A percentile compares a stretch with the other conserved stretches of the same genome.
phyloP scores from a whole-genome alignment of 805 yeast genomes.

The Metschnikowia kofuensis region DNA sequence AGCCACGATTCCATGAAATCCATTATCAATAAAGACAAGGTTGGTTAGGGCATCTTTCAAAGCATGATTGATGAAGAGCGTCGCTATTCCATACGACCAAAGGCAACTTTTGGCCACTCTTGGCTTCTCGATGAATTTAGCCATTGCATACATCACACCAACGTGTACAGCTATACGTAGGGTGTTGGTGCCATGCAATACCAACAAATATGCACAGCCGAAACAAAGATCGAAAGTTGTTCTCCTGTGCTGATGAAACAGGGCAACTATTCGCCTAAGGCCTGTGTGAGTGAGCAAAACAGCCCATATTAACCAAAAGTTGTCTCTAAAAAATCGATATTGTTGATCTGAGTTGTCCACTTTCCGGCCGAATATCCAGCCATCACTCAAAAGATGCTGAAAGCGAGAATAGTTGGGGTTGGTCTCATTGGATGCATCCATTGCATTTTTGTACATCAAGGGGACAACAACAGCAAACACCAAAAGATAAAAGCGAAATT shows the following conservation, averaged over 20 bases:
- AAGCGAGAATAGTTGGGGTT: conserved; percentile 71
- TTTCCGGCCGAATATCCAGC: conserved; percentile 89
- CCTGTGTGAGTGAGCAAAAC: conserved; percentile 54
- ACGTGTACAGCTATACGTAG: conserved; percentile 62
- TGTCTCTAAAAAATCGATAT: conserved; percentile 82
- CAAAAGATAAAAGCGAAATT: conserved; percentile 66
- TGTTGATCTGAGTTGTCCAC: conserved; percentile 93
- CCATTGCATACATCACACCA: conserved; percentile 48
- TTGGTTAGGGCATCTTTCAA: conserved; percentile 55
- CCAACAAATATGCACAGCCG: conserved; percentile 65
- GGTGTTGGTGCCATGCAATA: conserved; percentile 77
- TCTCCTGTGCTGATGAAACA: conserved; percentile 30
- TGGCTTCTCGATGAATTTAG: conserved; percentile 33
- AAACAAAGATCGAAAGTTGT: conserved; percentile 68
- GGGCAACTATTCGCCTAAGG: conserved; percentile 40
- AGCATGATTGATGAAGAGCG: conserved; percentile 74
- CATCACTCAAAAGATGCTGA: conserved; percentile 60
- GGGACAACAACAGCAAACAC: conserved; percentile 74
- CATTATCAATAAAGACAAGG: conserved; percentile 55
- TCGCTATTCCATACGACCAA: conserved; percentile 80
- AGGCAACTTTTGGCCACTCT: conserved; percentile 42
- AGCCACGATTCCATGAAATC: conserved; percentile 69
- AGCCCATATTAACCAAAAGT: conserved; percentile 59
- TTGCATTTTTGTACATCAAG: conserved; percentile 74
- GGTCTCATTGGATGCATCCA: conserved; percentile 71